Conservation (phyloP, 2,329 filamentous ascomycete genomes). For the Pyrenophora teres region DNA sequence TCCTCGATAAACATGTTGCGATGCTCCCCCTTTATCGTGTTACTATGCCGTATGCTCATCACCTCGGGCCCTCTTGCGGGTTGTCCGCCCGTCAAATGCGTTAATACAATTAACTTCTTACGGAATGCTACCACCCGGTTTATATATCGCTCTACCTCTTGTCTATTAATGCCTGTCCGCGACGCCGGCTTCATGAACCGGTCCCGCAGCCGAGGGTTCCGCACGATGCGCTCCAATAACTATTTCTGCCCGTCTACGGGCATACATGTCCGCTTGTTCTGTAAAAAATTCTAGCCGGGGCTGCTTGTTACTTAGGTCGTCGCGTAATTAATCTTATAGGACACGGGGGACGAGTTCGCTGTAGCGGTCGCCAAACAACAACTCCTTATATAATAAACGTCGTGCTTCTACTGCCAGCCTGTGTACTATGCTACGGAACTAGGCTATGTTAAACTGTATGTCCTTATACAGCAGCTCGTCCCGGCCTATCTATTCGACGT, state of each 20-base stretch:
- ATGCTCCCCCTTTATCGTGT: no score
- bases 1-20: no score
- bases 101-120: no score
- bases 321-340: no score
- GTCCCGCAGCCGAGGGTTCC: neutral
- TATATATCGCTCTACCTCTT: conserved; percentile 18
- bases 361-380: conserved; percentile 1
- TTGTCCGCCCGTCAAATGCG: no score
- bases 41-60: no score
- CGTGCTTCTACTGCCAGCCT: neutral
- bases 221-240: conserved; percentile 3
- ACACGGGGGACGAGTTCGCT: neutral
- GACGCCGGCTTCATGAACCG: conserved; percentile 8
- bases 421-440: conserved; percentile 8
- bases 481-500: no score
- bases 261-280: conserved; percentile 14
- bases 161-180: neutral
- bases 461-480: conserved; percentile 7
- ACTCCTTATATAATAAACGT: neutral
- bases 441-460: conserved; percentile 2
- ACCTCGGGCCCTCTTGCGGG: no score
- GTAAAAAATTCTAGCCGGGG: no score
- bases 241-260: conserved; percentile 2
- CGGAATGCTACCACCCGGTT: conserved; percentile 10
- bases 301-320: no score